Percentiles rank a stretch among this genome's conserved stretches.
Evolutionary conservation across 2,329 filamentous ascomycete genomes (phyloP).

Genomic region (Claviceps sp.): DNA sequence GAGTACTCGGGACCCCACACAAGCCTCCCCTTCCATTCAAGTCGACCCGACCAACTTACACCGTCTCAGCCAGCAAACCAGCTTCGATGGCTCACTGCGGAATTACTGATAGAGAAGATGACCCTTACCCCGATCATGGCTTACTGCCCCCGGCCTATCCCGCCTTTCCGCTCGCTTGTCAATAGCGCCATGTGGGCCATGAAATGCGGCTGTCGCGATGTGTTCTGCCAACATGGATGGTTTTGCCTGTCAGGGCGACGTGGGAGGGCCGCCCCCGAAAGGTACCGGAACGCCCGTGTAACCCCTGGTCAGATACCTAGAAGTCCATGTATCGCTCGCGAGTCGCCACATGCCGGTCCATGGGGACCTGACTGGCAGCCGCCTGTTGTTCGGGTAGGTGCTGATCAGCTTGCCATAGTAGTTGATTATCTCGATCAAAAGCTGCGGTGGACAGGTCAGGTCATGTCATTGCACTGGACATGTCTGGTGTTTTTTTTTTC

Average conservation of each 20-base stretch:
- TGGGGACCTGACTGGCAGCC: neutral
- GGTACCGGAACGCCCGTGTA: neutral
- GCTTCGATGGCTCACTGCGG: neutral
- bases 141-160: neutral
- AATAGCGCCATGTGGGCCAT: constrained; percentile 3
- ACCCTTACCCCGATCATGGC: neutral
- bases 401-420: neutral
- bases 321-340: neutral
- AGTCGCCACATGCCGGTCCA: neutral
- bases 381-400: neutral
- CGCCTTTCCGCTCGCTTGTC: constrained; percentile 3
- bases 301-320: neutral
- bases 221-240: neutral
- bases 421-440: neutral
- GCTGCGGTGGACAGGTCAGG: neutral
- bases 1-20: neutral
- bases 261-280: neutral
- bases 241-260: neutral
- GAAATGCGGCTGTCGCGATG: neutral
- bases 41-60: neutral
- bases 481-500: neutral
- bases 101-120: neutral
- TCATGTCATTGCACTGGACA: neutral
- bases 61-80: neutral
- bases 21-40: neutral